phyloP scores from a whole-genome alignment of 257 asterid species.

The Salvia miltiorrhiza region DNA sequence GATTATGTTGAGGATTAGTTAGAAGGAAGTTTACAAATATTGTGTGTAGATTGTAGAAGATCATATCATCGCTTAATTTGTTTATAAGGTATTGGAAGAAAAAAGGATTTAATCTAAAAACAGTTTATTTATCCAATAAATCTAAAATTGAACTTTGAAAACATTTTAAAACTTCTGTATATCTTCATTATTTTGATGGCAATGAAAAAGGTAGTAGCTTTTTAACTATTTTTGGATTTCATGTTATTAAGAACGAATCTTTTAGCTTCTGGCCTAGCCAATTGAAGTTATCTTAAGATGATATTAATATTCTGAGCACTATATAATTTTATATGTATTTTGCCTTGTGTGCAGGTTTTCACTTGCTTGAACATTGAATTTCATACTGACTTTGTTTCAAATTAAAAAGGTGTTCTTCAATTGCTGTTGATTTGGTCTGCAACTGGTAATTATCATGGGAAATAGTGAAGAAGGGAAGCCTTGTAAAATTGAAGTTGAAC shows the following conservation, averaged over 20 bases:
- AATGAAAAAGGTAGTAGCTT: neutral
- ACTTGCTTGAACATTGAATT: neutral
- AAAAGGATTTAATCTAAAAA: neutral
- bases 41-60: neutral
- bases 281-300: neutral
- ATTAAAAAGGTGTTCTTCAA: neutral
- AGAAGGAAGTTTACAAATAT: neutral
- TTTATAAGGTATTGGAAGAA: neutral
- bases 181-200: neutral
- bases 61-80: neutral
- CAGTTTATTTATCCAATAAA: too few species aligned
- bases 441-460: slow-evolving; percentile 48
- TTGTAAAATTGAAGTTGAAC: slow-evolving; percentile 58
- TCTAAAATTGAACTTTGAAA: too few species aligned
- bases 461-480: slow-evolving; percentile 59
- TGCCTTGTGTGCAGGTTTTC: neutral
- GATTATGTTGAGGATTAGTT: neutral
- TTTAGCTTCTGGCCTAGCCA: too few species aligned
- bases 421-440: neutral
- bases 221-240: neutral
- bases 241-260: too few species aligned
- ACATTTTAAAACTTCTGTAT: neutral
- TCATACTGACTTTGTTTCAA: neutral
- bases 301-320: neutral
- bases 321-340: neutral